Evolutionary conservation across 1,284 basidiomycete genomes (phyloP).

Genomic region (Entoloma clypeatum): DNA sequence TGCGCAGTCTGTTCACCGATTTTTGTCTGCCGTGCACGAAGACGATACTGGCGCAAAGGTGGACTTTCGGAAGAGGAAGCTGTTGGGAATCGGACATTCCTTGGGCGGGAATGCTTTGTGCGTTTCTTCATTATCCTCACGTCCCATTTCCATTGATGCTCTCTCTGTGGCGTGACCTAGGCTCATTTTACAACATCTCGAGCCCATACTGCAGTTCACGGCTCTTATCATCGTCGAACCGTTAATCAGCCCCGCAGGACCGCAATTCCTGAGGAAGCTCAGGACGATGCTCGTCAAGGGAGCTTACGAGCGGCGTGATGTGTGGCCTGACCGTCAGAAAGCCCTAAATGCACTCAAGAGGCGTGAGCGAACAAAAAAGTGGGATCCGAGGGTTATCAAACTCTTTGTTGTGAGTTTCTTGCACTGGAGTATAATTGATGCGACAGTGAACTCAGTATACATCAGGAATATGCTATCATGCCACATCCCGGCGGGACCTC

Average conservation of each 20-base stretch:
- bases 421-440: not conserved
- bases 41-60: constrained; percentile 35
- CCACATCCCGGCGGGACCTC: constrained; percentile 31
- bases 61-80: constrained; percentile 43
- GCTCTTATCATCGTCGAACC: constrained; percentile 55
- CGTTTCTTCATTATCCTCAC: constrained; percentile 24
- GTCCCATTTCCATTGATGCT: not conserved
- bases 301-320: constrained; percentile 43
- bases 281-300: constrained; percentile 37
- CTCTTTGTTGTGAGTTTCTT: constrained; percentile 42
- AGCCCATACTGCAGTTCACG: constrained; percentile 39
- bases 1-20: constrained; percentile 49
- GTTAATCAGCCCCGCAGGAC: constrained; percentile 47
- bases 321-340: constrained; percentile 42
- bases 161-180: constrained; percentile 25
- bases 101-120: constrained; percentile 60
- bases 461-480: constrained; percentile 44
- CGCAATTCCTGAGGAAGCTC: constrained; percentile 37
- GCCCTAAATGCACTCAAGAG: constrained; percentile 35
- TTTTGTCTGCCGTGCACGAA: constrained; percentile 39
- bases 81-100: constrained; percentile 61
- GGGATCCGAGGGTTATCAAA: constrained; percentile 47
- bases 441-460: not conserved
- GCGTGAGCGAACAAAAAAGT: constrained; percentile 32
- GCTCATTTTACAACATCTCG: constrained; percentile 45